phyloP scores from a whole-genome alignment of 495 filamentous ascomycete genomes.

The Lepraria neglecta region DNA sequence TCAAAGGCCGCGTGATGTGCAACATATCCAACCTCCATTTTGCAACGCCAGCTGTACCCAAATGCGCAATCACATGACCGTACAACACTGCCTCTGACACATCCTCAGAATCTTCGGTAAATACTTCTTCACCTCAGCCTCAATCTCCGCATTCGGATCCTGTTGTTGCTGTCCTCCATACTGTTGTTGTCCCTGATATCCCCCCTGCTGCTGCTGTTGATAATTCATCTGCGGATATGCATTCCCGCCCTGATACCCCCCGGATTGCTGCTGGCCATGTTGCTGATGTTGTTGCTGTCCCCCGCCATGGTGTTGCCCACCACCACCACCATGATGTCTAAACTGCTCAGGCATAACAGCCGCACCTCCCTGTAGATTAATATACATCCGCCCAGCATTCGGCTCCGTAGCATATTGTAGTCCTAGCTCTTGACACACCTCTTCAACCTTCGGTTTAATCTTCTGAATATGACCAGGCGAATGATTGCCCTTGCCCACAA shows the following conservation, averaged over 20 bases:
- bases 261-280: constrained; percentile 23
- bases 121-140: constrained; percentile 56
- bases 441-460: constrained; percentile 84
- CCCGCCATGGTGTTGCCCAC: constrained; percentile 25
- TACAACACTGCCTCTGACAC: constrained; percentile 64
- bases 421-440: constrained; percentile 73
- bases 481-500: constrained; percentile 95
- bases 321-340: constrained; percentile 36
- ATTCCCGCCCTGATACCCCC: constrained; percentile 17
- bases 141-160: constrained; percentile 55
- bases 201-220: constrained; percentile 33
- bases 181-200: constrained; percentile 23
- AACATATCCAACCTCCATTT: background rate
- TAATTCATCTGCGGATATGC: constrained; percentile 24
- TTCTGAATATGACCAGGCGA: constrained; percentile 72
- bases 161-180: constrained; percentile 24
- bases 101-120: constrained; percentile 55
- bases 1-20: background rate
- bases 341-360: constrained; percentile 49
- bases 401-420: constrained; percentile 76
- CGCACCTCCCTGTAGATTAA: constrained; percentile 57
- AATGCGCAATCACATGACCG: constrained; percentile 58
- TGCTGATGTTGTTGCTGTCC: constrained; percentile 32
- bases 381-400: constrained; percentile 78
- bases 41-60: background rate